Evolutionary conservation across 2,329 filamentous ascomycete species (phyloP).

Genomic region (Epichloe typhina): DNA sequence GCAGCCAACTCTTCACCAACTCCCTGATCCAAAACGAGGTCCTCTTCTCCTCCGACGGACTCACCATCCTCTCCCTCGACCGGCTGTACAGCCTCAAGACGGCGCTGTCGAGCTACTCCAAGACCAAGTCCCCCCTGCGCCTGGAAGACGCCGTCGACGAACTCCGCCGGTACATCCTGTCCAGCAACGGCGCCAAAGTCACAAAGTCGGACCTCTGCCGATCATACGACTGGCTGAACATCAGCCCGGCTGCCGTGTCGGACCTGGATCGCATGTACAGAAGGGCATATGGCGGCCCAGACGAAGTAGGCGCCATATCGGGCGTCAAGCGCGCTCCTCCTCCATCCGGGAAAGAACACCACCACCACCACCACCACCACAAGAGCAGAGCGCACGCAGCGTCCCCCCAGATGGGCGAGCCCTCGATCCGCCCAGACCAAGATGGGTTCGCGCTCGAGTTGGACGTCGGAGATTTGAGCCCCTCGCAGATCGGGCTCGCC

Average conservation of each 20-base stretch:
- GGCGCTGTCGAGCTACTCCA: slow-evolving; percentile 43
- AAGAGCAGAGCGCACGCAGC: not conserved
- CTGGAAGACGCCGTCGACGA: slow-evolving; percentile 52
- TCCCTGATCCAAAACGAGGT: slow-evolving; percentile 48
- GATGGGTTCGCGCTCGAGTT: slow-evolving; percentile 11
- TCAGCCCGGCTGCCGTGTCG: slow-evolving; percentile 33
- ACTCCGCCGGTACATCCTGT: slow-evolving; percentile 44
- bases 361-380: not conserved
- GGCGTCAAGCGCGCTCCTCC: slow-evolving; percentile 13
- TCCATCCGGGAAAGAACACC: not conserved
- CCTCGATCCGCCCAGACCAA: slow-evolving; percentile 7
- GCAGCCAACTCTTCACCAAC: slow-evolving; percentile 38
- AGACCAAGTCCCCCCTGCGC: slow-evolving; percentile 28
- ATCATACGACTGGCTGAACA: slow-evolving; percentile 44
- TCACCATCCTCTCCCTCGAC: slow-evolving; percentile 48
- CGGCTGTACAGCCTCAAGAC: slow-evolving; percentile 52
- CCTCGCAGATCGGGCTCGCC: slow-evolving; percentile 11
- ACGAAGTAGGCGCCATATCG: slow-evolving; percentile 33
- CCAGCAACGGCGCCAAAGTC: slow-evolving; percentile 36
- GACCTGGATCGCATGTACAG: slow-evolving; percentile 46
- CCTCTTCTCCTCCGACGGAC: slow-evolving; percentile 45
- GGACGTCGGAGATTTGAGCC: slow-evolving; percentile 9
- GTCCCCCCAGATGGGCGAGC: slow-evolving; percentile 6
- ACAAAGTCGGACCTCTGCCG: slow-evolving; percentile 36
- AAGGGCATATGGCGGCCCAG: slow-evolving; percentile 39